Percentiles rank a stretch among this genome's conserved stretches.
Evolutionary conservation across 2,329 filamentous ascomycete genomes (phyloP).

Genomic region (Colletotrichum sublineola): DNA sequence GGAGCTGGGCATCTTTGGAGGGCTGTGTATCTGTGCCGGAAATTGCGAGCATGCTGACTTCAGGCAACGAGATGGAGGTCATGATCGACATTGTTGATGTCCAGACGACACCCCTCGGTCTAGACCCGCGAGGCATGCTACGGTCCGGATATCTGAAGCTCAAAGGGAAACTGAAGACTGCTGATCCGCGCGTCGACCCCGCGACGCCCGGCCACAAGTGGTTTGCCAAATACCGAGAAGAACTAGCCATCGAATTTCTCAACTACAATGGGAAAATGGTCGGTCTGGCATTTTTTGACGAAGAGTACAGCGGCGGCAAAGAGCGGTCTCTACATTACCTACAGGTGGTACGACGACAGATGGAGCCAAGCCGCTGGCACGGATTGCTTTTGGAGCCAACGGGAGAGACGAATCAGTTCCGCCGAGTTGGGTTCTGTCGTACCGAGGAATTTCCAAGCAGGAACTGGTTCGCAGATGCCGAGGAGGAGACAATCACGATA

Average conservation of each 20-base stretch:
- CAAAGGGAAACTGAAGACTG: not conserved
- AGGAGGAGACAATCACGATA: not conserved
- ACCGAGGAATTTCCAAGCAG: not conserved
- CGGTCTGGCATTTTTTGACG: not conserved
- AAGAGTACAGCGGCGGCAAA: not conserved
- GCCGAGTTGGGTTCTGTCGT: not conserved
- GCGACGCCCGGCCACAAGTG: not conserved
- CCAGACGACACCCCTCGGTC: not conserved
- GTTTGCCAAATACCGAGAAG: not conserved
- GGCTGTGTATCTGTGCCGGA: not conserved
- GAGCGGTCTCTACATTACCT: not conserved
- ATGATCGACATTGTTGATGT: not conserved
- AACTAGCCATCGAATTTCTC: not conserved
- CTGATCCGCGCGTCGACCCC: not conserved
- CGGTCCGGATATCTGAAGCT: not conserved
- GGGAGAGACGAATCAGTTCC: not conserved
- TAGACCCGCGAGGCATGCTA: slow-evolving; percentile 8
- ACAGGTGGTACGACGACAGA: not conserved
- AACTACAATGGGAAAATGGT: not conserved
- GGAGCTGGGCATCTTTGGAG: slow-evolving; percentile 13
- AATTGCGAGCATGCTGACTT: not conserved
- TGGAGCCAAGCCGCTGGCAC: slow-evolving; percentile 1
- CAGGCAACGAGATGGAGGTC: not conserved
- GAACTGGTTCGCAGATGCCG: not conserved
- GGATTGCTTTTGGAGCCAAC: not conserved